Percentiles rank a stretch among this genome's conserved stretches.
These are phyloP conservation scores for Coccomyxa subellipsoidea DNA, from an alignment of 163 green algal genomes.

Conservation along the genomic window DNA sequence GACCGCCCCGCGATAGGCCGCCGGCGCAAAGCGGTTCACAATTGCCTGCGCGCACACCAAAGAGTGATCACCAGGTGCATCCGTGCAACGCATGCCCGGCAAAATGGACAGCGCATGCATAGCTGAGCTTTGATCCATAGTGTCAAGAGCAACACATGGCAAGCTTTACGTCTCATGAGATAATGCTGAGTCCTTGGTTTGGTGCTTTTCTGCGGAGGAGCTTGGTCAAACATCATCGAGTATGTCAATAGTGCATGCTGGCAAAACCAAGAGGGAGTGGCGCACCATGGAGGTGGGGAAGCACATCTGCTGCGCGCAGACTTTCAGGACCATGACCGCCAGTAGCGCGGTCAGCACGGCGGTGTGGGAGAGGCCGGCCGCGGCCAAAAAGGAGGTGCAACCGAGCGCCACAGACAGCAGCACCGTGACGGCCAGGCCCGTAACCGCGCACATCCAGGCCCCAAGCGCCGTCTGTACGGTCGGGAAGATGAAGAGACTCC, in stretches of 20 bases:
- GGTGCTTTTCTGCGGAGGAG: no score
- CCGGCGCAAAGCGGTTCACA: slow-evolving; percentile 41
- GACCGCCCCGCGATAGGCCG: slow-evolving; percentile 34
- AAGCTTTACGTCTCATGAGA: no score
- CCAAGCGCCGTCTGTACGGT: slow-evolving; percentile 17
- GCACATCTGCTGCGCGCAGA: slow-evolving; percentile 23
- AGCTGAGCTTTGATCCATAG: no score
- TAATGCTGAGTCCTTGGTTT: no score
- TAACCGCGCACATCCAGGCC: background rate
- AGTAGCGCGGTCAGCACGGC: background rate
- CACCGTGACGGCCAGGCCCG: slow-evolving; percentile 24
- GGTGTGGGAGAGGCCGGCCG: background rate
- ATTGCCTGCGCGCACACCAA: background rate
- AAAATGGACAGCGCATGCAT: no score
- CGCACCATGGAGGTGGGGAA: slow-evolving; percentile 3
- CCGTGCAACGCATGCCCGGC: no score
- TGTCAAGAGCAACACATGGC: no score
- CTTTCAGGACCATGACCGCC: slow-evolving; percentile 17
- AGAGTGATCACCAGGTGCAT: no score
- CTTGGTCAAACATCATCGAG: no score
- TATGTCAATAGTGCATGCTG: background rate
- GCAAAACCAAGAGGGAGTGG: background rate
- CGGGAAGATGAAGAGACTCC: slow-evolving; percentile 22
- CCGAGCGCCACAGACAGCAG: slow-evolving; percentile 26
- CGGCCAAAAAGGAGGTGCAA: slow-evolving; percentile 11